Evolutionary conservation across 129 eudicot genomes (phyloP), one percentile per base, ranked within the genome.

Genomic region (Ambrosia trifida): DNA sequence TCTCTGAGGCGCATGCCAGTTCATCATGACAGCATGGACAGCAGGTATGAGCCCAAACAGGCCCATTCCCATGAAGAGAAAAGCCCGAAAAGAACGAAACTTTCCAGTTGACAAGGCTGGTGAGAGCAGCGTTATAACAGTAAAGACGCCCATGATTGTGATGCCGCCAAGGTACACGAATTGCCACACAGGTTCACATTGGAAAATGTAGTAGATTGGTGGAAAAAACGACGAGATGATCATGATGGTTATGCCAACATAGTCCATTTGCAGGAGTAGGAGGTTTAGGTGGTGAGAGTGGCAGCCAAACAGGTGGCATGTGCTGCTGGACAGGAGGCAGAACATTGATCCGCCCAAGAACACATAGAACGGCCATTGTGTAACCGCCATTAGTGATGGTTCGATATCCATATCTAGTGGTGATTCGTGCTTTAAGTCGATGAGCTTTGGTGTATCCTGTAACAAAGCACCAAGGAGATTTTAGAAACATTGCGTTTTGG

Each of bases 151-250:
- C 76, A 91, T 79, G 50, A 76, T 3, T 44, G 95, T 61, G 80
- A 91, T 88, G 7, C 91, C 89, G 16, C 80, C 70, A 13, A 88
- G 89, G 81, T 91, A 91, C 5, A 82, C 71, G 53, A 91, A 47
- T 72, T 91, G 97, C 92, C 91, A 91, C 6, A 71, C 67, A 7
- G 95, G 95, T 2, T 80, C 75, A n/a, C 97, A 91, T 47, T 79
- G 85, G 85, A 91, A 59, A 14, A 59, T 59, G 65, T 59, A 59
- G 65, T 59, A 59, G 65, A 59, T 30, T 59, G 65, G 65, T 0
- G 97, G 97, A 80, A 91, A 91, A 56, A 88, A 91, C 0, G 97
- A 91, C 67, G 97, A 82, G 80, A 91, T 88, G 68, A 91, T 91
- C 97, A 91, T 91, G 72, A 82, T 80, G 1, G 87, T 52, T 10